These are phyloP conservation scores for Pholiota molesta DNA, from an alignment of 768 basidiomycete genomes.

Conservation along the genomic window DNA sequence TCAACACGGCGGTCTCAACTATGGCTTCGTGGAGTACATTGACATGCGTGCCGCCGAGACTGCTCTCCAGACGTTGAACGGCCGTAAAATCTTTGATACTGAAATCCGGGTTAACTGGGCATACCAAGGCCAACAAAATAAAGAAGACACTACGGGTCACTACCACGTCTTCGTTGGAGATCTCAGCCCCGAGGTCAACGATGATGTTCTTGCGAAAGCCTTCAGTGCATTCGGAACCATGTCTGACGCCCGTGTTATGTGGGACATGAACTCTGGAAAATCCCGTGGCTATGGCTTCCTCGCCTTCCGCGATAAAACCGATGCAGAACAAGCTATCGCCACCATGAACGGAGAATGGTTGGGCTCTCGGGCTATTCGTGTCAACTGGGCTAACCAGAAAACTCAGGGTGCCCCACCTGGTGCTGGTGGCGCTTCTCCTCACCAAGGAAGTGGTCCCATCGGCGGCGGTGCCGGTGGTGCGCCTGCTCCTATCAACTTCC, in stretches of 20 bases:
- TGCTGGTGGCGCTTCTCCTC: slow-evolving; percentile 37
- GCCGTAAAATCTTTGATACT: slow-evolving; percentile 99
- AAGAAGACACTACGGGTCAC: slow-evolving; percentile 97
- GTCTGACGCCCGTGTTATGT: slow-evolving; percentile 99
- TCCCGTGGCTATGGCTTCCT: slow-evolving; percentile 98
- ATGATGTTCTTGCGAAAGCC: slow-evolving; percentile 94
- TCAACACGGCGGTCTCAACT: slow-evolving; percentile 98
- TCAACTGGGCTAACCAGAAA: slow-evolving; percentile 99
- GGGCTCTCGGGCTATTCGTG: slow-evolving; percentile 95
- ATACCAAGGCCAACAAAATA: slow-evolving; percentile 97
- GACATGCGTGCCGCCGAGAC: slow-evolving; percentile 99
- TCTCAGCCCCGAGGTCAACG: slow-evolving; percentile 98
- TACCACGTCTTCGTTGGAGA: slow-evolving; percentile 99
- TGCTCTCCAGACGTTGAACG: slow-evolving; percentile 97
- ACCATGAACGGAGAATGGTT: slow-evolving; percentile 99
- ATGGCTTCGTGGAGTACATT: slow-evolving; percentile 99
- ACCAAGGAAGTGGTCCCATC: slow-evolving; percentile 47
- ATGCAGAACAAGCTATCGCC: slow-evolving; percentile 98
- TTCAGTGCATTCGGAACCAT: slow-evolving; percentile 96
- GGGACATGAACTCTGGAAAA: slow-evolving; percentile 99
- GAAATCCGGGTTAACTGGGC: slow-evolving; percentile 99
- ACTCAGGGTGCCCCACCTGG: slow-evolving; percentile 71
- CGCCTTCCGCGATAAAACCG: slow-evolving; percentile 98
- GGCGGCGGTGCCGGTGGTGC: slow-evolving; percentile 47
- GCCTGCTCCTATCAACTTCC: slow-evolving; percentile 90